A percentile compares a stretch with the other conserved stretches of the same genome.
These are phyloP conservation scores for Poronia punctata DNA, from an alignment of 495 filamentous ascomycete genomes.

Conservation along the genomic window DNA sequence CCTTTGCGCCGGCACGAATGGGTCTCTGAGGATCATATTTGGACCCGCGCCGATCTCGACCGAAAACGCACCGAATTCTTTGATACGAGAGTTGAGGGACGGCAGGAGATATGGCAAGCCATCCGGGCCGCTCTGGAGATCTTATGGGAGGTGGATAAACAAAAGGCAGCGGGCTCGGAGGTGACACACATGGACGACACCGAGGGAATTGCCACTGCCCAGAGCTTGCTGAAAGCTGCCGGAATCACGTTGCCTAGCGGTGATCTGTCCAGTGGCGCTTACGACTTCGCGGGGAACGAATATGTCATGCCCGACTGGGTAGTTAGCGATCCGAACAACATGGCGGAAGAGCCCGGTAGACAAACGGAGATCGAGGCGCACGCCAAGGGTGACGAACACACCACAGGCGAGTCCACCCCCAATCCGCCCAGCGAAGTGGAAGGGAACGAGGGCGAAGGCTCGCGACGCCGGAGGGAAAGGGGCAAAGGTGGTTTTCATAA, in stretches of 20 bases:
- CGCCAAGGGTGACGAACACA: conserved; percentile 36
- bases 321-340: conserved; percentile 66
- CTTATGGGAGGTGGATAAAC: conserved; percentile 42
- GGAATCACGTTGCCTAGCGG: conserved; percentile 74
- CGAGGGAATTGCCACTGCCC: conserved; percentile 58
- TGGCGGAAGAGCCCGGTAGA: conserved; percentile 38
- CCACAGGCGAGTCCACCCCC: conserved; percentile 36
- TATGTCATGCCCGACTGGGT: conserved; percentile 74
- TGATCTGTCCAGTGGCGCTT: conserved; percentile 65
- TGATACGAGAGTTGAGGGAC: conserved; percentile 74
- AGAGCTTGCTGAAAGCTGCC: conserved; percentile 68
- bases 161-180: conserved; percentile 14
- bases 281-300: conserved; percentile 67
- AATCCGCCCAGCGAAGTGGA: too few species aligned
- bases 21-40: conserved; percentile 36
- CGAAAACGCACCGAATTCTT: conserved; percentile 62
- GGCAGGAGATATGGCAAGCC: conserved; percentile 70
- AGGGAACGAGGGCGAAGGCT: conserved; percentile 41
- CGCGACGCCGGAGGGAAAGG: conserved; percentile 60
- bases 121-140: conserved; percentile 58
- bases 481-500: conserved; percentile 50
- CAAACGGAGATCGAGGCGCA: conserved; percentile 21
- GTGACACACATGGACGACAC: conserved; percentile 22
- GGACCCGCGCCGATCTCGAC: conserved; percentile 38
- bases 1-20: conserved; percentile 43